Evolutionary conservation across 2,329 filamentous ascomycete species (phyloP).

Genomic region (Periconia macrospinosa): DNA sequence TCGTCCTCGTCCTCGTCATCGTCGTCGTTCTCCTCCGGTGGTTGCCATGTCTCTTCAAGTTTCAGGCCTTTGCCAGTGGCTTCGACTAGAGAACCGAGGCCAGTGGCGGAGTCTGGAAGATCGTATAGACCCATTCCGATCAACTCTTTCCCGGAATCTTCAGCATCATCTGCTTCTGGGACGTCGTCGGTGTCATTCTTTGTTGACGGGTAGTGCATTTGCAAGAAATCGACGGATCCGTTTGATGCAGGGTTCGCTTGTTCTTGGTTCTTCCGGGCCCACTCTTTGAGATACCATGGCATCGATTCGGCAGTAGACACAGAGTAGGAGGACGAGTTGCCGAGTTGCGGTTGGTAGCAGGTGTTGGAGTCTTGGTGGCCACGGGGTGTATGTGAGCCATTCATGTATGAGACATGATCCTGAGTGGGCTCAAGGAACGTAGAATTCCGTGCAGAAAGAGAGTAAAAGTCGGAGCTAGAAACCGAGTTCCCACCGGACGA

Average conservation of each 20-base stretch:
- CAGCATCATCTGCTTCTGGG: slow-evolving; percentile 49
- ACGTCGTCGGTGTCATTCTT: slow-evolving; percentile 39
- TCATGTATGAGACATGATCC: slow-evolving; percentile 15
- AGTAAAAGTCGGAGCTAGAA: slow-evolving; percentile 39
- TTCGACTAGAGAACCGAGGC: slow-evolving; percentile 53
- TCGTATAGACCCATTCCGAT: slow-evolving; percentile 85
- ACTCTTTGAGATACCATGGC: slow-evolving; percentile 42
- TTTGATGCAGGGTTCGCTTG: slow-evolving; percentile 21
- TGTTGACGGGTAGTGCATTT: slow-evolving; percentile 49
- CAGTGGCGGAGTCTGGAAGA: slow-evolving; percentile 63
- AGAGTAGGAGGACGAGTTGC: slow-evolving; percentile 31
- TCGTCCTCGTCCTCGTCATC: slow-evolving; percentile 53
- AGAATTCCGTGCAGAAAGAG: slow-evolving; percentile 38
- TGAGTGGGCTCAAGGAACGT: slow-evolving; percentile 23
- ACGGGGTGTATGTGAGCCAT: slow-evolving; percentile 16
- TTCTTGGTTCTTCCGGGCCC: slow-evolving; percentile 38
- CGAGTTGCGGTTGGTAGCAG: slow-evolving; percentile 31
- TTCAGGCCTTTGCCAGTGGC: slow-evolving; percentile 73
- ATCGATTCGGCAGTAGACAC: slow-evolving; percentile 34
- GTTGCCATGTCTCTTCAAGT: slow-evolving; percentile 79
- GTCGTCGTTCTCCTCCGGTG: slow-evolving; percentile 50
- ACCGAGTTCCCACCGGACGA: slow-evolving; percentile 30
- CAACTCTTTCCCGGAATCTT: slow-evolving; percentile 69
- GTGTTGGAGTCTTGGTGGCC: slow-evolving; percentile 31
- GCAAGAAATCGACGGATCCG: slow-evolving; percentile 51